phyloP scores from a whole-genome alignment of 495 filamentous ascomycete genomes.

The Penicillium tannophilum region DNA sequence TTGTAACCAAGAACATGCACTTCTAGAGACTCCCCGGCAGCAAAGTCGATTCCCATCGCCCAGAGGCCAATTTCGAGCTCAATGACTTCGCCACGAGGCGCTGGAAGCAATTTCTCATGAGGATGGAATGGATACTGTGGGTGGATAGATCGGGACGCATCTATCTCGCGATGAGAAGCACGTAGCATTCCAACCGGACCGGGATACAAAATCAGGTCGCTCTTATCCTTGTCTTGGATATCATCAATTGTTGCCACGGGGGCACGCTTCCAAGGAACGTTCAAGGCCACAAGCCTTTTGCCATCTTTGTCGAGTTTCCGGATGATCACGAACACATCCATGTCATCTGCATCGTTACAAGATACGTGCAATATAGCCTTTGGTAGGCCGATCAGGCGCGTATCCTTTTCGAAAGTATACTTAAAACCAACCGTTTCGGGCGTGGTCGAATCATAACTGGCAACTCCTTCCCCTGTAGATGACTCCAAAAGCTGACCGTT shows the following conservation, averaged over 20 bases:
- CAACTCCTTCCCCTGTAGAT: too few relatives aligned
- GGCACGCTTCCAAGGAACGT: not conserved
- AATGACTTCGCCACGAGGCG: not conserved
- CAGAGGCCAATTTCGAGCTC: not conserved
- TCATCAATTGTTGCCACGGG: not conserved
- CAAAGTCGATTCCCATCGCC: not conserved
- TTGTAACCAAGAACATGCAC: not conserved
- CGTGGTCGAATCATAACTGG: too few relatives aligned
- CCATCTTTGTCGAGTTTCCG: constrained; percentile 25
- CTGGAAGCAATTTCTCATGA: not conserved
- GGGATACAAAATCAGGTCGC: constrained; percentile 23
- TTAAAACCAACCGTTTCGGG: constrained; percentile 14
- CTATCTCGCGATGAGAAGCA: constrained; percentile 29
- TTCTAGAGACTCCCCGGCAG: not conserved
- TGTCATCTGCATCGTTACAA: constrained; percentile 33
- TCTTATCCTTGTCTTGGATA: not conserved
- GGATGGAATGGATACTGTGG: constrained; percentile 13
- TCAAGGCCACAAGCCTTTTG: not conserved
- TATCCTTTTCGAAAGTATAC: constrained; percentile 25
- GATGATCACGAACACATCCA: constrained; percentile 38
- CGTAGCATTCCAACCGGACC: constrained; percentile 34
- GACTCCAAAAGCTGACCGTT: too few relatives aligned
- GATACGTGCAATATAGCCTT: constrained; percentile 37
- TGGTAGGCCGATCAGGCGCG: constrained; percentile 33
- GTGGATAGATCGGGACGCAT: constrained; percentile 15